Percentiles rank a stretch among this genome's conserved stretches.
Evolutionary conservation across 2,329 filamentous ascomycete genomes (phyloP).

Genomic region (Colletotrichum karsti): DNA sequence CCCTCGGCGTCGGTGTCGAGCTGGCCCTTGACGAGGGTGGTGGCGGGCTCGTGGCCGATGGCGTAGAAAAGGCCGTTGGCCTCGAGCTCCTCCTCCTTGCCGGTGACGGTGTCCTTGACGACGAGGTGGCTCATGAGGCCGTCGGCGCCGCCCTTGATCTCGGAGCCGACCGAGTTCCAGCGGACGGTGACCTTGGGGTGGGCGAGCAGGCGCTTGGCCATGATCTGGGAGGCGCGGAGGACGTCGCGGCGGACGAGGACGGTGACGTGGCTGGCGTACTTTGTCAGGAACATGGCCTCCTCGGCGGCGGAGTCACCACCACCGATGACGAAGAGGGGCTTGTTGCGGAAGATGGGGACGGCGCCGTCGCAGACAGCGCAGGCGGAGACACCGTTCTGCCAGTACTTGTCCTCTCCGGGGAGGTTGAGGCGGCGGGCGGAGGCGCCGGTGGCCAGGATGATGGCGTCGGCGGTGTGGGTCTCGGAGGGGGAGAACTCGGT

Average conservation of each 20-base stretch:
- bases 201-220: slow-evolving; percentile 83
- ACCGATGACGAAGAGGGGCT: slow-evolving; percentile 94
- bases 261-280: slow-evolving; percentile 95
- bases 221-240: slow-evolving; percentile 88
- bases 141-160: slow-evolving; percentile 86
- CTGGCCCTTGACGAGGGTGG: slow-evolving; percentile 88
- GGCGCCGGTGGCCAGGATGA: slow-evolving; percentile 96
- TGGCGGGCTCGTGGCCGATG: slow-evolving; percentile 95
- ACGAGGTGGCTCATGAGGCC: slow-evolving; percentile 90
- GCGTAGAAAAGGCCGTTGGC: slow-evolving; percentile 97
- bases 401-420: slow-evolving; percentile 91
- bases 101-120: slow-evolving; percentile 81
- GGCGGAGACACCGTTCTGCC: slow-evolving; percentile 95
- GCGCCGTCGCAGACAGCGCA: slow-evolving; percentile 98
- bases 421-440: slow-evolving; percentile 87
- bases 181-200: slow-evolving; percentile 91
- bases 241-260: slow-evolving; percentile 90
- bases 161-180: slow-evolving; percentile 83
- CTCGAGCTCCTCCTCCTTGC: slow-evolving; percentile 82
- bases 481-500: slow-evolving; percentile 87
- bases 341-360: slow-evolving; percentile 96
- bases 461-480: slow-evolving; percentile 86
- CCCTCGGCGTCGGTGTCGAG: slow-evolving; percentile 88
- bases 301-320: slow-evolving; percentile 97
- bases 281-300: slow-evolving; percentile 96